A percentile compares a stretch with the other conserved stretches of the same genome.
phyloP scores from a whole-genome alignment of 495 filamentous ascomycete species.

The Trichoderma asperelloides region DNA sequence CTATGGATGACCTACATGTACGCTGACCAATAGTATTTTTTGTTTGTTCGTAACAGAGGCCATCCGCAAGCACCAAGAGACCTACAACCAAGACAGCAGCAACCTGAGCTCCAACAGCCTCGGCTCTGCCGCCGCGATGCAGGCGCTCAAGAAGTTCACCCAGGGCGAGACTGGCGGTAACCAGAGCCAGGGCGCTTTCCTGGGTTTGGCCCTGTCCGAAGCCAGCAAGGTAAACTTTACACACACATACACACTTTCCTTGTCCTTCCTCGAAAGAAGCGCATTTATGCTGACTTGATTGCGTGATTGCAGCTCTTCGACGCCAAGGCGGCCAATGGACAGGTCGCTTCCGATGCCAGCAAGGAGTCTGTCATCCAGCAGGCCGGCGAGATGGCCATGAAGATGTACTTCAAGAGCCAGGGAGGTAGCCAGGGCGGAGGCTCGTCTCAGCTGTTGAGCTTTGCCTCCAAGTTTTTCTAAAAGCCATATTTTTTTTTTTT shows the following conservation, averaged over 20 bases:
- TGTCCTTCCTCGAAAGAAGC: no score
- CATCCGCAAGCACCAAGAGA: slow-evolving; percentile 44
- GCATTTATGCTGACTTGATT: background rate
- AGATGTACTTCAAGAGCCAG: slow-evolving; percentile 46
- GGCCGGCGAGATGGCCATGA: slow-evolving; percentile 45
- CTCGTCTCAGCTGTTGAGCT: slow-evolving; percentile 14
- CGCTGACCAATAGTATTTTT: background rate
- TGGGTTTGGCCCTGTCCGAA: slow-evolving; percentile 45
- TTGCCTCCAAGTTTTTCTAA: slow-evolving; percentile 19
- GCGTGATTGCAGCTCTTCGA: slow-evolving; percentile 35
- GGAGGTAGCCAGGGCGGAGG: slow-evolving; percentile 17
- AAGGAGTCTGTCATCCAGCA: slow-evolving; percentile 44
- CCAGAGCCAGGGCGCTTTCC: slow-evolving; percentile 33
- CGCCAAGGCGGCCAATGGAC: slow-evolving; percentile 35
- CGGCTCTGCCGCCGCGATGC: slow-evolving; percentile 56
- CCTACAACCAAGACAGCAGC: slow-evolving; percentile 34
- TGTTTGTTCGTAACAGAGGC: slow-evolving; percentile 38
- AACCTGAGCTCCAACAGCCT: slow-evolving; percentile 34
- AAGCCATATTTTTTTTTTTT: background rate
- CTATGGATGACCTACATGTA: background rate
- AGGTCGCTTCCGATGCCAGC: slow-evolving; percentile 33
- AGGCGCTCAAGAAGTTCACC: slow-evolving; percentile 57
- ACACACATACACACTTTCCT: no score
- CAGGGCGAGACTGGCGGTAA: slow-evolving; percentile 27
- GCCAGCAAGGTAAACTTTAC: slow-evolving; percentile 33